These are phyloP conservation scores for Canavalia gladiata DNA, from an alignment of 306 rosid species.

Conservation along the genomic window DNA sequence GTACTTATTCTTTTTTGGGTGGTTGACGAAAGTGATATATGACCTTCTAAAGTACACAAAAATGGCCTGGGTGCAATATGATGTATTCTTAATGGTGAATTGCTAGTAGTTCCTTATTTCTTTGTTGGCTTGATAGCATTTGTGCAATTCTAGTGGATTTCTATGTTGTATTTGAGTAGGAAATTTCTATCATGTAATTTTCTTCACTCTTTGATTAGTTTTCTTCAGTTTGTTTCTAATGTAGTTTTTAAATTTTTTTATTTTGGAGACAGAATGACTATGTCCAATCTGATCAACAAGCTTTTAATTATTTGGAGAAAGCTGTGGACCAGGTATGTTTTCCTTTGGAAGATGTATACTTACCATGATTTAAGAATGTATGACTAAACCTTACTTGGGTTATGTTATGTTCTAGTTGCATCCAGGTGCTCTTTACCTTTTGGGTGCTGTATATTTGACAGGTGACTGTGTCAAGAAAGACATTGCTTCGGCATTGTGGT, in stretches of 20 bases:
- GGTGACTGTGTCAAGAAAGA: constrained; percentile 91
- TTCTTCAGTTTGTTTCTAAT: neutral
- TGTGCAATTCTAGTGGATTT: constrained; percentile 21
- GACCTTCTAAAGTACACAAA: constrained; percentile 4
- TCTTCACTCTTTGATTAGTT: neutral
- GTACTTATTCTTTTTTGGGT: neutral
- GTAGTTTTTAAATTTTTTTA: neutral
- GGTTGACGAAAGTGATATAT: constrained; percentile 23
- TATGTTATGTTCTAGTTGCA: constrained; percentile 71
- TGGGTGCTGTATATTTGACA: constrained; percentile 86
- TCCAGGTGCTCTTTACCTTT: constrained; percentile 94
- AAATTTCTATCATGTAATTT: constrained; percentile 17
- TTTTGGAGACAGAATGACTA: constrained; percentile 67
- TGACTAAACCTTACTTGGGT: constrained; percentile 54
- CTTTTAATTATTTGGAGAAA: constrained; percentile 92
- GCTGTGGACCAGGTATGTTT: constrained; percentile 88
- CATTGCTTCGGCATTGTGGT: constrained; percentile 83
- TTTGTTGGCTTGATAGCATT: constrained; percentile 16
- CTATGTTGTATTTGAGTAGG: constrained; percentile 20
- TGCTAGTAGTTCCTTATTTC: constrained; percentile 10
- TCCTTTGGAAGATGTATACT: constrained; percentile 39
- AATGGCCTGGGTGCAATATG: neutral
- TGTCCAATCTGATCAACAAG: constrained; percentile 90
- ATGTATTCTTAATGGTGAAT: constrained; percentile 17
- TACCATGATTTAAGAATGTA: constrained; percentile 37